Evolutionary conservation across 768 basidiomycete genomes (phyloP).

Genomic region (Pilatotrama ljubarskyi): DNA sequence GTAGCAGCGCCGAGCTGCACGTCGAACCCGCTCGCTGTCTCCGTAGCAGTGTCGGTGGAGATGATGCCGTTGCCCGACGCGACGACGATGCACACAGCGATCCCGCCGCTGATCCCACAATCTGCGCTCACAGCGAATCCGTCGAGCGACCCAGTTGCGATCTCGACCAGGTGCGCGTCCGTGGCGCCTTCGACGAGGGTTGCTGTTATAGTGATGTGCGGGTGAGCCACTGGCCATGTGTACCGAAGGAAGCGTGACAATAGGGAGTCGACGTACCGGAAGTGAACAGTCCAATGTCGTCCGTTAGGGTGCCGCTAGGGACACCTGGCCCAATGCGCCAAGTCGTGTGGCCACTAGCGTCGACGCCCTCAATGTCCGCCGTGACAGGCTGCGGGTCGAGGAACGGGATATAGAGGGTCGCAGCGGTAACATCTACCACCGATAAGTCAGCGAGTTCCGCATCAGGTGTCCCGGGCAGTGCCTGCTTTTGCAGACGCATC

Average conservation of each 20-base stretch:
- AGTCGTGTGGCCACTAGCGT: not conserved
- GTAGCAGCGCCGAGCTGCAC: not conserved
- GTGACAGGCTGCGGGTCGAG: not conserved
- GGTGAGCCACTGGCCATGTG: not conserved
- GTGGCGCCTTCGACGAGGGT: conserved; percentile 6
- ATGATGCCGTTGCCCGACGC: not conserved
- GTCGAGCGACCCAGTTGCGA: not conserved
- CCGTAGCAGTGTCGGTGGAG: not conserved
- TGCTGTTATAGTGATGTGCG: not conserved
- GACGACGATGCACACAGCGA: conserved; percentile 7
- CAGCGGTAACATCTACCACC: not conserved
- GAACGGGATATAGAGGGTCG: not conserved
- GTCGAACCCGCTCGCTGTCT: conserved; percentile 1
- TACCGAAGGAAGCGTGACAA: too few species aligned
- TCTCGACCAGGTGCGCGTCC: conserved; percentile 8
- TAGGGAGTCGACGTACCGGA: not conserved
- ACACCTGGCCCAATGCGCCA: conserved; percentile 1
- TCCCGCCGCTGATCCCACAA: conserved; percentile 1
- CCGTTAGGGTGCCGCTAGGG: not conserved
- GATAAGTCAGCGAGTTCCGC: not conserved
- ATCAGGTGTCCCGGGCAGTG: too few species aligned
- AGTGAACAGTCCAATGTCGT: not conserved
- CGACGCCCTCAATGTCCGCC: not conserved
- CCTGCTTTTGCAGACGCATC: too few species aligned
- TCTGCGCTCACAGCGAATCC: not conserved